Conservation (phyloP, 345 rosid species). For the Acer yangbiense region DNA sequence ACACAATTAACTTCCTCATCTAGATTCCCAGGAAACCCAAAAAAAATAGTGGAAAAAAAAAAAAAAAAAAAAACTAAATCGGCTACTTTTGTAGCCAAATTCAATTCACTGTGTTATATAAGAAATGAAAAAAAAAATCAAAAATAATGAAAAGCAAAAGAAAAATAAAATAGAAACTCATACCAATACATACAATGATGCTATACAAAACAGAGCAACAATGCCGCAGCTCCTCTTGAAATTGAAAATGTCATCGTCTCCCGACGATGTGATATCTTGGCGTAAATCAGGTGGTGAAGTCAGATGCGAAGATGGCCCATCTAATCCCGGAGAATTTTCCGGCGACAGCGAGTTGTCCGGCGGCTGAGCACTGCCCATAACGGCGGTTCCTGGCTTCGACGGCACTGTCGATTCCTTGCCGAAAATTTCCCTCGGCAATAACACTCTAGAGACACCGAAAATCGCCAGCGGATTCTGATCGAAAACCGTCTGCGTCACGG, state of each 20-base stretch:
- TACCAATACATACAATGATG: slow-evolving; percentile 52
- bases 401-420: slow-evolving; percentile 38
- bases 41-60: not conserved
- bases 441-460: slow-evolving; percentile 82
- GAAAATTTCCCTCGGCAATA: slow-evolving; percentile 77
- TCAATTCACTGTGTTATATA: slow-evolving; percentile 38
- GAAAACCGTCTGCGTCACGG: slow-evolving; percentile 80
- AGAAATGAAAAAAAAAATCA: slow-evolving; percentile 3
- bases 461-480: slow-evolving; percentile 90
- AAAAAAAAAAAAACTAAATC: not conserved
- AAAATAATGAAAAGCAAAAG: not conserved
- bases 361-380: slow-evolving; percentile 39
- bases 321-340: slow-evolving; percentile 38
- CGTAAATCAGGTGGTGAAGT: slow-evolving; percentile 58
- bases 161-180: slow-evolving; percentile 30
- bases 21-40: not conserved
- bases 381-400: slow-evolving; percentile 36
- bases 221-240: slow-evolving; percentile 22
- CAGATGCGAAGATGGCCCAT: slow-evolving; percentile 36
- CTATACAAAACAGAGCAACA: slow-evolving; percentile 55
- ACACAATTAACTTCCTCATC: slow-evolving; percentile 22
- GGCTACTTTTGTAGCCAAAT: slow-evolving; percentile 45
- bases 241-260: slow-evolving; percentile 20
- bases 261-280: slow-evolving; percentile 42
- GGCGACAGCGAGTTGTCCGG: slow-evolving; percentile 54